phyloP scores from a whole-genome alignment of 257 asterid species.

The Plantago ovata region DNA sequence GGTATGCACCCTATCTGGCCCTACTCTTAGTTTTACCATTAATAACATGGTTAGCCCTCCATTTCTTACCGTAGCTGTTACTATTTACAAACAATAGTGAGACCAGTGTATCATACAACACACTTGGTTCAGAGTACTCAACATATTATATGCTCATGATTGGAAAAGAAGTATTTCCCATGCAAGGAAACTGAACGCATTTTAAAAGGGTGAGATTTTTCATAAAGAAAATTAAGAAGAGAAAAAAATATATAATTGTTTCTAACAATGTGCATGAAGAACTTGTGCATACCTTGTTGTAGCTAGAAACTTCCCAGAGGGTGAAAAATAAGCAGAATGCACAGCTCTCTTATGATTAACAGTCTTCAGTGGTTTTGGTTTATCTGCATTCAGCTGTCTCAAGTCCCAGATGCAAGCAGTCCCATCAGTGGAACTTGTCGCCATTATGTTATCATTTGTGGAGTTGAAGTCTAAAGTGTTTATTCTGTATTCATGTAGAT shows the following conservation, averaged over 20 bases:
- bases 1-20: no score
- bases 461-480: slow-evolving; percentile 70
- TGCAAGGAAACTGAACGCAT: neutral
- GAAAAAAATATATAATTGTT: neutral
- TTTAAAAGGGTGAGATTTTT: no score
- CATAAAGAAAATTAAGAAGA: no score
- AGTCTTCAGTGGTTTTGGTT: slow-evolving; percentile 38
- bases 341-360: slow-evolving; percentile 62
- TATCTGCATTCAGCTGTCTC: slow-evolving; percentile 42
- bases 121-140: no score
- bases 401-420: slow-evolving; percentile 94
- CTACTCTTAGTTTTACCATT: no score
- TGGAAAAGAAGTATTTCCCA: neutral
- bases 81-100: no score
- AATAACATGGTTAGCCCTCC: no score
- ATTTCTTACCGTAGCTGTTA: no score
- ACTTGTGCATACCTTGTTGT: slow-evolving; percentile 67
- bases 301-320: slow-evolving; percentile 72
- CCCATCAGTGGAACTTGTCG: slow-evolving; percentile 78
- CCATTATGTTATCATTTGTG: slow-evolving; percentile 53
- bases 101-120: no score
- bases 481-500: slow-evolving; percentile 63
- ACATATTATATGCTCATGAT: no score
- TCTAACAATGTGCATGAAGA: slow-evolving; percentile 10
- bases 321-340: slow-evolving; percentile 88